Percentiles rank a stretch among this genome's conserved stretches.
Conservation (phyloP, 2,329 filamentous ascomycete species). For the Phoma sp. region DNA sequence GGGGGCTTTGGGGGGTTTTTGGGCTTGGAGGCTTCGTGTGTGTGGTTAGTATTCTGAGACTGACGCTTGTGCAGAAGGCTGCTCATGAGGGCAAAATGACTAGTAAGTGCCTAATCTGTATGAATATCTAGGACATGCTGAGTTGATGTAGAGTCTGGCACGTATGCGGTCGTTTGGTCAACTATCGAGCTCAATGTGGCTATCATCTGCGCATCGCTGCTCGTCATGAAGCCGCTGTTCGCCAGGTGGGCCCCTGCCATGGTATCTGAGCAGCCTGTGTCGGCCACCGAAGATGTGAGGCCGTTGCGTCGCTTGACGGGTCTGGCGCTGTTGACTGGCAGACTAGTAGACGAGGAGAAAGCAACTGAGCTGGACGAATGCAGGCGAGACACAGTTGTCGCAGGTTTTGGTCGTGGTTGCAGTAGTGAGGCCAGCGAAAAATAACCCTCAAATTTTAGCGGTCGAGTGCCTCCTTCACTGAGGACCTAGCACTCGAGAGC, state of each 20-base stretch:
- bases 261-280: constrained; percentile 25
- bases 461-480: no score
- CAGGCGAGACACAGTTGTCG: constrained; percentile 21
- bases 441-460: no score
- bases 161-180: constrained; percentile 52
- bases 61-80: constrained; percentile 35
- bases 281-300: constrained; percentile 24
- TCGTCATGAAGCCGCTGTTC: constrained; percentile 54
- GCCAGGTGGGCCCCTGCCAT: constrained; percentile 44
- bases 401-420: not conserved
- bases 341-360: constrained; percentile 15
- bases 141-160: constrained; percentile 41
- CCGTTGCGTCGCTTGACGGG: constrained; percentile 24
- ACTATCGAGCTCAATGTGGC: constrained; percentile 54
- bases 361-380: not conserved
- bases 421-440: not conserved
- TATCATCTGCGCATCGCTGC: constrained; percentile 54
- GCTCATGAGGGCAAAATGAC: constrained; percentile 27
- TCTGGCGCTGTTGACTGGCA: constrained; percentile 12
- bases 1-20: constrained; percentile 44
- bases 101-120: constrained; percentile 22
- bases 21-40: constrained; percentile 47
- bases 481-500: no score
- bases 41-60: constrained; percentile 37
- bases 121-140: not conserved